Evolutionary conservation across 352 stramenopile genomes (phyloP), one percentile per base, ranked within the genome.

Genomic region (Saprolegnia diclina): DNA sequence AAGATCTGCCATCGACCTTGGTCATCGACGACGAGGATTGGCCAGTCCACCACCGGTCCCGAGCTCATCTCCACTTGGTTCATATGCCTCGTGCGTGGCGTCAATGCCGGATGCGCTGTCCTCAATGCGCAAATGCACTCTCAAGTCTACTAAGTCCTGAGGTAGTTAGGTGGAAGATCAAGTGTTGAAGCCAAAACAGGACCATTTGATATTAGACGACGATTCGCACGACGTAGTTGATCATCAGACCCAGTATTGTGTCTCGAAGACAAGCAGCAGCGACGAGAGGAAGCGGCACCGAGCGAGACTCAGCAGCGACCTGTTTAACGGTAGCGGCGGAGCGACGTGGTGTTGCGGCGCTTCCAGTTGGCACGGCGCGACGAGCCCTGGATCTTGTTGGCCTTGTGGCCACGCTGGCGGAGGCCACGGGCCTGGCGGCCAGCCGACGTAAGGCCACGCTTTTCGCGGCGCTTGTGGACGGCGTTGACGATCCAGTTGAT

Each of bases 401-500:
- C 96, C 77, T 96, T 90, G 92, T 99, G 97, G 79, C 97, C 97
- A 74, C 84, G 95, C 87, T 99, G 99, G 82, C 95, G 92, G 56
- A 99, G 85, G 74, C 97, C 97, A 90, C 97, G 95, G 77, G 80
- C 85, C 81, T 98, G 92, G 82, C 96, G 91, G 78, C 97, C 97
- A 53, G 97, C 96, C 67, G 92, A 98, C 38, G 97, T 99, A 72
- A 99, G 96, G 48, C 97, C 97, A 87, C 97, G 94, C 77, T 94
- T 90, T 86, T 99, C 97, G 71, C 97, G 90, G 85, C 98, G 96
- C 92, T 99, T 99, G 88, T 99, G 96, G 68, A 98, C 94, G 67
- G 96, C 88, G 82, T 99, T 98, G 72, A 86, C 89, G 87, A 99
- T 99, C 97, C 97, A 99, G 88, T 99, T 99, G 83, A 99, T 99